Conservation (phyloP, 2,329 filamentous ascomycete species). For the Sporothrix brasiliensis region DNA sequence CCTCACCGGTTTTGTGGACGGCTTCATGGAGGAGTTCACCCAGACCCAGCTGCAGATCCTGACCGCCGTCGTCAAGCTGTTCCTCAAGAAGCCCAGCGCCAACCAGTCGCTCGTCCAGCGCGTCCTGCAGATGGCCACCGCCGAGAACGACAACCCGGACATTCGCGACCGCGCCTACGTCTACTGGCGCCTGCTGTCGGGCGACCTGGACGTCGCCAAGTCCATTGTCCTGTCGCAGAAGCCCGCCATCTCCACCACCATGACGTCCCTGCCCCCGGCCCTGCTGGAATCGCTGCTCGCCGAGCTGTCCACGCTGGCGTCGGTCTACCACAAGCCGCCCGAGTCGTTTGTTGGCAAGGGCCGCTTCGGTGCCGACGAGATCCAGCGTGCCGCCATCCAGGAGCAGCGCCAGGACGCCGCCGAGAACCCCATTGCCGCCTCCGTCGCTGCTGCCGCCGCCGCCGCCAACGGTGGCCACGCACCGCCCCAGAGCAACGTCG, state of each 20-base stretch:
- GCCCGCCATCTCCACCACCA: constrained; percentile 90
- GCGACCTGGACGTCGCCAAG: constrained; percentile 88
- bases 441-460: constrained; percentile 69
- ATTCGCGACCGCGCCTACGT: constrained; percentile 96
- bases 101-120: constrained; percentile 91
- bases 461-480: constrained; percentile 60
- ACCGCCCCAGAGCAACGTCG: constrained; percentile 70
- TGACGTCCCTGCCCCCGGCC: constrained; percentile 80
- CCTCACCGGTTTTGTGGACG: constrained; percentile 84
- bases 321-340: constrained; percentile 97
- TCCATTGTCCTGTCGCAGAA: constrained; percentile 92
- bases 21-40: constrained; percentile 94
- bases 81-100: constrained; percentile 92
- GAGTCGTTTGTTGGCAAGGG: constrained; percentile 98
- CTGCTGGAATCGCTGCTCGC: constrained; percentile 87
- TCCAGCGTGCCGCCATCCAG: constrained; percentile 94
- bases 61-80: constrained; percentile 95
- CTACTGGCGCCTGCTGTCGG: constrained; percentile 95
- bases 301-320: constrained; percentile 92
- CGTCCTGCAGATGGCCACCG: constrained; percentile 87
- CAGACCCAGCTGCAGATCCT: constrained; percentile 99
- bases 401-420: constrained; percentile 90
- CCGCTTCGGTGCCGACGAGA: constrained; percentile 87
- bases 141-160: constrained; percentile 96
- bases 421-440: constrained; percentile 91